Base-by-base conservation (phyloP, 2,329 filamentous ascomycete genomes). In the Remersonia thermophila region DNA sequence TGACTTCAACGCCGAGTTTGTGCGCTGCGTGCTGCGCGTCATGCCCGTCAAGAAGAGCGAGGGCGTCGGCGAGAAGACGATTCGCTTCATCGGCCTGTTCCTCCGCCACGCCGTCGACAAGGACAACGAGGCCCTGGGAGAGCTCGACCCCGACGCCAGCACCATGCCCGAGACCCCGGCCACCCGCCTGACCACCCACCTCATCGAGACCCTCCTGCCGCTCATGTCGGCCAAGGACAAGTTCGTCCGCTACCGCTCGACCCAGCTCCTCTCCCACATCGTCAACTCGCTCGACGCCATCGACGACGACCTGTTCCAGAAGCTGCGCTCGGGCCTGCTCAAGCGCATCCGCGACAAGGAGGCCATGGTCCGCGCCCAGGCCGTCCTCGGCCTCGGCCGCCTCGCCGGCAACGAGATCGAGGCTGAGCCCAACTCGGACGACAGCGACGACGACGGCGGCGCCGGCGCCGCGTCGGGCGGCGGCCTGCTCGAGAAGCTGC, bases 281-380 rank as follows among this genome's bases (percentile, higher is more conserved):
- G 80, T 98, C 60, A 94, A 94, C 60, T 91, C 82, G 10, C 69
- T 98, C 17, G 84, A 93, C 43, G 80, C 84, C 2, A 84, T 96
- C 49, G 91, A 96, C 51, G 86, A 94, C 54, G 84, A 91, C 33
- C 62, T 95, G 9, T 98, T 93, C 55, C 77, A 86, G 49, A 73
- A 84, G 40, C 67, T 96, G 41, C 74, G 84, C 35, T 71, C 83
- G 36, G 82, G 80, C 0, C 65, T 98, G 27, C 63, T 93, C 30
- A 93, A 83, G 59, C 73, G 91, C 25, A 80, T 96, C 34, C 77
- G 85, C 47, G 91, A 98, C 60, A 96, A 95, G 59, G 91, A 98
- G 55, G 74, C 86, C 6, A 83, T 87, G 55, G 85, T 98, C 7
- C 77, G 91, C 41, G 79, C 91, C 5, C 91, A 98, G 56, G 91